phyloP scores from a whole-genome alignment of 2,329 filamentous ascomycete species.

The Nigrospora osmanthi region DNA sequence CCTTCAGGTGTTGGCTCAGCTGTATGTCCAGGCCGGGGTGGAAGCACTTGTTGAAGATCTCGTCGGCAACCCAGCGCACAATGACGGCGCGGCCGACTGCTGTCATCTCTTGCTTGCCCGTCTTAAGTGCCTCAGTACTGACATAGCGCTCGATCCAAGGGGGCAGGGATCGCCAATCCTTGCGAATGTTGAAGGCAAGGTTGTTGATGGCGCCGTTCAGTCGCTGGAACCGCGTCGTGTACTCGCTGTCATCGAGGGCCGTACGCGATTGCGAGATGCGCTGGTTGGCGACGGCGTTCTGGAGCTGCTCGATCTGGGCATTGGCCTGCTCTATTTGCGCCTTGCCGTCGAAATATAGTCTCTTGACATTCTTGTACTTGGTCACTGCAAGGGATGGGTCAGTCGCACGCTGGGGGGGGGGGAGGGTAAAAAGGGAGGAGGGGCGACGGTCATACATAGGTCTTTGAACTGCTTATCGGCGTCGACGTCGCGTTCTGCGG shows the following conservation, averaged over 20 bases:
- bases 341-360: conserved; percentile 94
- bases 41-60: conserved; percentile 87
- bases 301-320: conserved; percentile 83
- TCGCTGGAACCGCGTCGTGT: conserved; percentile 78
- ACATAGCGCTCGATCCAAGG: conserved; percentile 72
- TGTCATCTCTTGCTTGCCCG: conserved; percentile 96
- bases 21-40: conserved; percentile 76
- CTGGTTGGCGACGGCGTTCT: conserved; percentile 96
- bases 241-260: conserved; percentile 91
- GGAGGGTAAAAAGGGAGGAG: conserved; percentile 34
- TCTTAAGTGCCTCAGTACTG: conserved; percentile 76
- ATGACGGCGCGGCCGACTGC: conserved; percentile 86
- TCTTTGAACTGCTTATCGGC: conserved; percentile 51
- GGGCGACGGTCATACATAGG: conserved; percentile 35
- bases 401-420: conserved; percentile 22
- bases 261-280: conserved; percentile 90
- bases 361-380: conserved; percentile 98
- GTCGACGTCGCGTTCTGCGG: conserved; percentile 31
- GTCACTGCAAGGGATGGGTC: conserved; percentile 47
- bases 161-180: conserved; percentile 82
- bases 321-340: conserved; percentile 83
- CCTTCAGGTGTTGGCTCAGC: conserved; percentile 73
- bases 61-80: conserved; percentile 81
- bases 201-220: conserved; percentile 93
- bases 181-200: conserved; percentile 89